Percentiles rank a stretch among this genome's conserved stretches.
Evolutionary conservation across 345 rosid genomes (phyloP).

Genomic region (Salix caprea): DNA sequence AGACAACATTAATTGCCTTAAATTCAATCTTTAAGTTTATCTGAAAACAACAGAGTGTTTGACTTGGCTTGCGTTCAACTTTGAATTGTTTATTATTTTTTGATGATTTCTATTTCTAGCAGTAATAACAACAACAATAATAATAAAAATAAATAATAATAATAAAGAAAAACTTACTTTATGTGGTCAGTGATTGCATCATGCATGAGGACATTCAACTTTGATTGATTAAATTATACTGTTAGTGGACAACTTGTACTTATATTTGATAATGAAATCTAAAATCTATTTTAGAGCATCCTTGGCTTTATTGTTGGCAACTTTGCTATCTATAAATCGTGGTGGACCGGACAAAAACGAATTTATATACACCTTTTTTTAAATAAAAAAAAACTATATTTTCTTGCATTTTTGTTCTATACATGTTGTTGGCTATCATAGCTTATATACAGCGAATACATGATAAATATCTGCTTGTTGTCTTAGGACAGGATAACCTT

Average conservation of each 20-base stretch:
- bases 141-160: not conserved
- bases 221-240: not conserved
- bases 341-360: not conserved
- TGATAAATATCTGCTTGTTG: no score
- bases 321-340: not conserved
- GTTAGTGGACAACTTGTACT: not conserved
- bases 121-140: no score
- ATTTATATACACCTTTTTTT: no score
- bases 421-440: no score
- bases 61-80: not conserved
- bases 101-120: not conserved
- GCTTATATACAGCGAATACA: no score
- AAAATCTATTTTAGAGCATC: not conserved
- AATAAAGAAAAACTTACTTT: not conserved
- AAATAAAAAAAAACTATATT: no score
- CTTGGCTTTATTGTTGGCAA: no score
- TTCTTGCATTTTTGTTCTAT: no score
- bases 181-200: not conserved
- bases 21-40: not conserved
- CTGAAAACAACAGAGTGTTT: not conserved
- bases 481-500: no score
- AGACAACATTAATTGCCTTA: not conserved
- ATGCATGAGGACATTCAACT: slow-evolving; percentile 7
- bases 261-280: not conserved
- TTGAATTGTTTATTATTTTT: not conserved